A percentile compares a stretch with the other conserved stretches of the same genome.
phyloP scores from a whole-genome alignment of 208 protist species.

The Porcisia deanei region DNA sequence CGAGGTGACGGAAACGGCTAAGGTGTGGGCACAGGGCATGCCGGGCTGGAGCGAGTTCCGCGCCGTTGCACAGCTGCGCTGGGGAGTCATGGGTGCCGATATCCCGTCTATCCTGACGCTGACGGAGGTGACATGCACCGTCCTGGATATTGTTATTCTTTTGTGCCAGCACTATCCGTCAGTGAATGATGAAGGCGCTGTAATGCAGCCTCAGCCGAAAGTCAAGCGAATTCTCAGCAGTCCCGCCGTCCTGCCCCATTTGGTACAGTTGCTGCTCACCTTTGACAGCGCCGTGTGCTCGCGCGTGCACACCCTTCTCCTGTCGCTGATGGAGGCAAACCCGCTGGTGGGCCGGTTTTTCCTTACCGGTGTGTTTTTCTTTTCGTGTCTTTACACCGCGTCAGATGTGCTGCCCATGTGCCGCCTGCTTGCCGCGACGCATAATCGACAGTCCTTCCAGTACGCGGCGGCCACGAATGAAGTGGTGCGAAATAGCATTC shows the following conservation, averaged over 20 bases:
- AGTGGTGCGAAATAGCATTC: constrained; percentile 72
- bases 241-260: constrained; percentile 83
- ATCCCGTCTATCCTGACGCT: constrained; percentile 78
- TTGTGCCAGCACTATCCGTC: constrained; percentile 91
- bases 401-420: constrained; percentile 93
- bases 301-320: constrained; percentile 85
- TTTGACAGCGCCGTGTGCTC: constrained; percentile 88
- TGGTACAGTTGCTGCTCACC: constrained; percentile 95
- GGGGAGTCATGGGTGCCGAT: constrained; percentile 73
- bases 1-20: constrained; percentile 65
- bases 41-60: constrained; percentile 85
- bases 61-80: constrained; percentile 93
- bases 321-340: constrained; percentile 91
- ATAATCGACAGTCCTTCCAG: constrained; percentile 85
- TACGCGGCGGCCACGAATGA: constrained; percentile 55
- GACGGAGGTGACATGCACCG: constrained; percentile 84
- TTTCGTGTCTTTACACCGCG: constrained; percentile 94
- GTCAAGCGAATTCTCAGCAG: constrained; percentile 90
- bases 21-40: constrained; percentile 96
- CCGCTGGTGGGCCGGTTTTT: constrained; percentile 81
- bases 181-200: constrained; percentile 71
- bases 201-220: constrained; percentile 93
- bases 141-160: constrained; percentile 91
- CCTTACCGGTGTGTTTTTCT: constrained; percentile 94
- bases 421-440: constrained; percentile 77